A percentile compares a stretch with the other conserved stretches of the same genome.
phyloP scores from a whole-genome alignment of 805 yeast genomes.

The Lachancea nothofagi region DNA sequence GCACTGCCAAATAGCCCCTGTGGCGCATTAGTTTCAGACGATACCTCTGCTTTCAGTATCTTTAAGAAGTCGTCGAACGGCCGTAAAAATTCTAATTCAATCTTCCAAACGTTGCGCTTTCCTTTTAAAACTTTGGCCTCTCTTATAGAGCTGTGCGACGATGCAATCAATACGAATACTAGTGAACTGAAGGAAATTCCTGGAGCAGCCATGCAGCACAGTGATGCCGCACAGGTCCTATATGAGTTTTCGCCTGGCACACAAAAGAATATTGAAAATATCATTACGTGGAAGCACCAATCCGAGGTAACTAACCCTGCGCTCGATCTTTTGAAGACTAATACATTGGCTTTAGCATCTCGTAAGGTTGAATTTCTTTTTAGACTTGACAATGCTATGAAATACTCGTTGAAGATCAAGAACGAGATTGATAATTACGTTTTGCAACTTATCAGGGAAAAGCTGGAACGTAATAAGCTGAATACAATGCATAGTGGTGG shows the following conservation, averaged over 20 bases:
- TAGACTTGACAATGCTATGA: slow-evolving; percentile 66
- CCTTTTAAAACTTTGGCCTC: slow-evolving; percentile 58
- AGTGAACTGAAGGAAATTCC: slow-evolving; percentile 45
- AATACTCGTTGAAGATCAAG: slow-evolving; percentile 70
- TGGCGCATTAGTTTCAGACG: background rate
- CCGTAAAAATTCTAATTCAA: slow-evolving; percentile 23
- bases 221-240: slow-evolving; percentile 1
- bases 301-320: slow-evolving; percentile 46
- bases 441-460: slow-evolving; percentile 53
- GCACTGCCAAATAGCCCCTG: too few species aligned
- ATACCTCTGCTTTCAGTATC: background rate
- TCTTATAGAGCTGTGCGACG: slow-evolving; percentile 62
- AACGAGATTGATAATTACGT: slow-evolving; percentile 73
- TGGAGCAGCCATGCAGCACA: slow-evolving; percentile 15
- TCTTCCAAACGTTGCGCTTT: slow-evolving; percentile 41
- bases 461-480: slow-evolving; percentile 45
- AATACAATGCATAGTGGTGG: slow-evolving; percentile 9
- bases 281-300: slow-evolving; percentile 32
- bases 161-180: slow-evolving; percentile 66
- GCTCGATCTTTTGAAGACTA: slow-evolving; percentile 53
- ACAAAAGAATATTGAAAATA: slow-evolving; percentile 45
- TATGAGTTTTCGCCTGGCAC: slow-evolving; percentile 56
- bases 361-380: slow-evolving; percentile 65
- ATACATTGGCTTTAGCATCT: slow-evolving; percentile 55
- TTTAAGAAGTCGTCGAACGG: slow-evolving; percentile 1